phyloP scores from a whole-genome alignment of 2,329 filamentous ascomycete genomes.

The Claviceps paspali region DNA sequence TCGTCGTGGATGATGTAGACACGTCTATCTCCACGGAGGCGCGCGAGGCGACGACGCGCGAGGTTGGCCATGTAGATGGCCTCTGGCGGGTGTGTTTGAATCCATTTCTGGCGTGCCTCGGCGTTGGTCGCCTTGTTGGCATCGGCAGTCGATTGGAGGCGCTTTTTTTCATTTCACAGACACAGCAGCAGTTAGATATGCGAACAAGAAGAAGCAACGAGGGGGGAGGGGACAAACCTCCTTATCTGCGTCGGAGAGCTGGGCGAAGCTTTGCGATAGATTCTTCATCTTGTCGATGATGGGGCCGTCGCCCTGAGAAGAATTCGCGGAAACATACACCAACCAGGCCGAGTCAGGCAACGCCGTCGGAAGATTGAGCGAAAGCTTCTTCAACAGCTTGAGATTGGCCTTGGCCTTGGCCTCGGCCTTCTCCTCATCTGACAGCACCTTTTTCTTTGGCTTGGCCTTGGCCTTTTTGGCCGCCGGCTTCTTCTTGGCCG shows the following conservation, averaged over 20 bases:
- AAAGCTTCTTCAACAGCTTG: slow-evolving; percentile 21
- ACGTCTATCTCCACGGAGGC: slow-evolving; percentile 15
- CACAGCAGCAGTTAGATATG: background rate
- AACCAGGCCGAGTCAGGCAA: slow-evolving; percentile 21
- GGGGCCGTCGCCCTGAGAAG: slow-evolving; percentile 5
- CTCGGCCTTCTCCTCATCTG: slow-evolving; percentile 20
- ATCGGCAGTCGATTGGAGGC: slow-evolving; percentile 17
- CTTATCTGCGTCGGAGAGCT: slow-evolving; percentile 23
- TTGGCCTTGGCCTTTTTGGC: slow-evolving; percentile 7
- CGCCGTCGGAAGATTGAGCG: slow-evolving; percentile 24
- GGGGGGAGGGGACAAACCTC: slow-evolving; percentile 22
- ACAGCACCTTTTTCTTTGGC: slow-evolving; percentile 18
- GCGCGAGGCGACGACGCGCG: slow-evolving; percentile 28
- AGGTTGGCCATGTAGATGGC: slow-evolving; percentile 30
- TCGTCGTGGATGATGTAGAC: slow-evolving; percentile 26
- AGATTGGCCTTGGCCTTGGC: slow-evolving; percentile 19
- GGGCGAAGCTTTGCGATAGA: slow-evolving; percentile 21
- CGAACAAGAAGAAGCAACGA: no score
- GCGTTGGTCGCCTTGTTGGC: slow-evolving; percentile 28
- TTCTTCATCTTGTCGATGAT: slow-evolving; percentile 12
- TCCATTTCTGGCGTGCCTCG: slow-evolving; percentile 29
- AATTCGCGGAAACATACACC: slow-evolving; percentile 22
- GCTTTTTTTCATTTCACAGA: slow-evolving; percentile 7
- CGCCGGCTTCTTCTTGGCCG: slow-evolving; percentile 6
- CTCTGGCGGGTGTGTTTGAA: slow-evolving; percentile 25